These are phyloP conservation scores for Diutina sp. DNA, from an alignment of 1,139 yeast species.

Conservation along the genomic window DNA sequence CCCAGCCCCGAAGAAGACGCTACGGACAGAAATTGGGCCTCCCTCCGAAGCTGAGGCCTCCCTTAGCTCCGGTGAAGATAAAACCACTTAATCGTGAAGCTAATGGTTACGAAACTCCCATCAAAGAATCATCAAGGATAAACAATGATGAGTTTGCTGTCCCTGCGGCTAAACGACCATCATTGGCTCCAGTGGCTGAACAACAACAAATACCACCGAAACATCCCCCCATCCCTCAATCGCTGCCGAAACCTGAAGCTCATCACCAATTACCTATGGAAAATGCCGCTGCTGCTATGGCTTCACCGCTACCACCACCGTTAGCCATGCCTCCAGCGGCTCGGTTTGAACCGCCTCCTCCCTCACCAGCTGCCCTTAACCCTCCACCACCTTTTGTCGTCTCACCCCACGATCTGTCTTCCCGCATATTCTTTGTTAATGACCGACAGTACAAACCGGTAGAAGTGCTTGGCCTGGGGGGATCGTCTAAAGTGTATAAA, in stretches of 20 bases:
- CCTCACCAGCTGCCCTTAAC: background rate
- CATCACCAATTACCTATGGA: background rate
- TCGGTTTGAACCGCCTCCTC: background rate
- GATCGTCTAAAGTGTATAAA: conserved; percentile 84
- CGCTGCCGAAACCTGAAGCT: background rate
- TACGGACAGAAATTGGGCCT: background rate
- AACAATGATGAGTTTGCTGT: background rate
- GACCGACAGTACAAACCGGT: conserved; percentile 43
- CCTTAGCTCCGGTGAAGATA: background rate
- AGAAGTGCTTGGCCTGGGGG: conserved; percentile 83
- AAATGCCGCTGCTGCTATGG: background rate
- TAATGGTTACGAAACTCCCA: background rate
- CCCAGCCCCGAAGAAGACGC: background rate
- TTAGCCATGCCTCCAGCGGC: background rate
- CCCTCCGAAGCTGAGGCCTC: background rate
- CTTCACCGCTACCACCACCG: background rate
- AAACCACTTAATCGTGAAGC: background rate
- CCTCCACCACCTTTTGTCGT: background rate
- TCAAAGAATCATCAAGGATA: background rate
- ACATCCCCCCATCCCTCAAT: background rate
- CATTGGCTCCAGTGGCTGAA: background rate
- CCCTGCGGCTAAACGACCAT: background rate
- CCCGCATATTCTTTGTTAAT: background rate
- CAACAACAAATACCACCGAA: background rate
- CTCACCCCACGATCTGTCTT: background rate